Percentiles rank a stretch among this genome's conserved stretches.
phyloP scores from a whole-genome alignment of 1,284 basidiomycete genomes.

The Sanguinoderma infundibulare region DNA sequence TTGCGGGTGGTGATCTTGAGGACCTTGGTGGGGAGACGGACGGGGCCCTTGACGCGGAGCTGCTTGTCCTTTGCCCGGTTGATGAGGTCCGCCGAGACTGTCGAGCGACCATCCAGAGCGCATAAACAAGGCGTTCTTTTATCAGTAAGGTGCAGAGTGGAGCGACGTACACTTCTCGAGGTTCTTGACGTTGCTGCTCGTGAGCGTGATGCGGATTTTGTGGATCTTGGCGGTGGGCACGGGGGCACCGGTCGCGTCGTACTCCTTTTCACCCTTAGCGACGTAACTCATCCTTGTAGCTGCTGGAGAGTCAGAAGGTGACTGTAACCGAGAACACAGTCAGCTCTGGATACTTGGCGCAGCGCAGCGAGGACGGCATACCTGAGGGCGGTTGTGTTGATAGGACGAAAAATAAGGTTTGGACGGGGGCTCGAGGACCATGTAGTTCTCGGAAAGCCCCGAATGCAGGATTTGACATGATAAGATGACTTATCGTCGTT shows the following conservation, averaged over 20 bases:
- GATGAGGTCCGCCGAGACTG: slow-evolving; percentile 93
- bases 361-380: slow-evolving; percentile 16
- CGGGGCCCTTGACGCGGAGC: slow-evolving; percentile 98
- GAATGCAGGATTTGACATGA: neutral
- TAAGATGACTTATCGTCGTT: neutral
- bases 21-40: slow-evolving; percentile 98
- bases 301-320: slow-evolving; percentile 77
- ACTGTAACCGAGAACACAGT: slow-evolving; percentile 43
- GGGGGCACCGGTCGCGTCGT: slow-evolving; percentile 89
- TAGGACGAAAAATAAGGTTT: slow-evolving; percentile 40
- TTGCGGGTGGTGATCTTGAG: slow-evolving; percentile 99
- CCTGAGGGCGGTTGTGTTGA: slow-evolving; percentile 39
- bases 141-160: neutral
- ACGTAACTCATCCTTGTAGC: slow-evolving; percentile 93
- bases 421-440: slow-evolving; percentile 12
- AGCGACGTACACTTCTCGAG: slow-evolving; percentile 89
- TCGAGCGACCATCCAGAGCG: neutral
- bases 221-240: slow-evolving; percentile 92
- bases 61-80: slow-evolving; percentile 99
- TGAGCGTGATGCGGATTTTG: slow-evolving; percentile 99
- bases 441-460: slow-evolving; percentile 14
- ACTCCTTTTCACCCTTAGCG: slow-evolving; percentile 99
- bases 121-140: neutral
- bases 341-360: neutral
- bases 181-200: slow-evolving; percentile 97